Conservation (phyloP, 768 basidiomycete genomes). For the Auriscalpium vulgare region DNA sequence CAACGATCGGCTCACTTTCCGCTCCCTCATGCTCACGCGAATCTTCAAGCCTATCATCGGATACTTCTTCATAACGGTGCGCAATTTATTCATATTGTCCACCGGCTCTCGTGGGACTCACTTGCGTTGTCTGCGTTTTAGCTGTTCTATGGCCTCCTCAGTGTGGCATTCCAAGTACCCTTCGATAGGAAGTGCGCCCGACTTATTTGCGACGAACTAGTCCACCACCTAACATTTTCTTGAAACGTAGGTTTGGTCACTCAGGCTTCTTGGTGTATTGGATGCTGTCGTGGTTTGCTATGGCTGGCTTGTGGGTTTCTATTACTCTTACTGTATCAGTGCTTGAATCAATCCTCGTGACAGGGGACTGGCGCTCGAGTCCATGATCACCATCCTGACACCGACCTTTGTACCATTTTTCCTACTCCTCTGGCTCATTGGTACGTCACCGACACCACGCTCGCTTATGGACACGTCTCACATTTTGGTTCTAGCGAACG, state of each 20-base stretch:
- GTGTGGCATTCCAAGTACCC: slow-evolving; percentile 51
- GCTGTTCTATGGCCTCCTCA: slow-evolving; percentile 51
- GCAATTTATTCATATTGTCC: neutral
- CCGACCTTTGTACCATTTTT: slow-evolving; percentile 47
- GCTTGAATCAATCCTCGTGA: neutral
- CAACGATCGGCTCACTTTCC: slow-evolving; percentile 28
- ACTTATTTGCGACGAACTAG: neutral
- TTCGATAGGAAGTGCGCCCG: slow-evolving; percentile 37
- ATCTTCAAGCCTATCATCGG: slow-evolving; percentile 29
- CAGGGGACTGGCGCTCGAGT: slow-evolving; percentile 56
- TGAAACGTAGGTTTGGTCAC: slow-evolving; percentile 33
- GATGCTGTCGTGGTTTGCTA: slow-evolving; percentile 55
- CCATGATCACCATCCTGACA: slow-evolving; percentile 50
- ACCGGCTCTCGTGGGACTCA: neutral
- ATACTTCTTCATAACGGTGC: slow-evolving; percentile 28
- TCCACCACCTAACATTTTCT: neutral
- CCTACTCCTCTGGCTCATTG: slow-evolving; percentile 57
- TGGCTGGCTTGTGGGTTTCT: slow-evolving; percentile 44
- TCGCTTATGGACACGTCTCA: too few relatives aligned
- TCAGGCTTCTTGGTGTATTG: slow-evolving; percentile 57
- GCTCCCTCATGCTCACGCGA: slow-evolving; percentile 32
- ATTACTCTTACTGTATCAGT: neutral
- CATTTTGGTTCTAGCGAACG: slow-evolving; percentile 34
- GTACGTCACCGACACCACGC: slow-evolving; percentile 24
- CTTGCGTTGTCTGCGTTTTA: slow-evolving; percentile 14